Evolutionary conservation across 1,284 basidiomycete genomes (phyloP).

Genomic region (Stygiomarasmius scandens): DNA sequence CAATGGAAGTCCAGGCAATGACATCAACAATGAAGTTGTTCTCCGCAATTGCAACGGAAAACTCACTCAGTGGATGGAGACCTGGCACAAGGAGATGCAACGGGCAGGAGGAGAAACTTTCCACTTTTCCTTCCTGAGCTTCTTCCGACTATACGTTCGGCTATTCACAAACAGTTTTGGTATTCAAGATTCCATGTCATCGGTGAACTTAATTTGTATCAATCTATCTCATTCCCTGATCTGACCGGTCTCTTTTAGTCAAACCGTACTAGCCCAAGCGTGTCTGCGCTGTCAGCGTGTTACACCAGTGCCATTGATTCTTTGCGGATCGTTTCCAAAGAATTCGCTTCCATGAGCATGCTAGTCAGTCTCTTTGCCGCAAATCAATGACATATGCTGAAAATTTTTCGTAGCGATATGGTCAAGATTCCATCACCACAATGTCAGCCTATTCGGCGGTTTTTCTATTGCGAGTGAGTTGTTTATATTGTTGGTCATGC

Average conservation of each 20-base stretch:
- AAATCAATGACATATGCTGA: slow-evolving; percentile 3
- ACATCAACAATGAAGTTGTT: slow-evolving; percentile 71
- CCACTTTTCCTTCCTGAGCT: slow-evolving; percentile 48
- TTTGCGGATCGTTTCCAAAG: slow-evolving; percentile 67
- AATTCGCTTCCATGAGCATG: slow-evolving; percentile 74
- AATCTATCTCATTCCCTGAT: slow-evolving; percentile 10
- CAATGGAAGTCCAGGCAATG: slow-evolving; percentile 48
- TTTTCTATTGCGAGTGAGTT: slow-evolving; percentile 67
- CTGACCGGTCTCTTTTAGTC: slow-evolving; percentile 28
- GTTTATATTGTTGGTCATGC: slow-evolving; percentile 12
- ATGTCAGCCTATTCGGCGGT: slow-evolving; percentile 86
- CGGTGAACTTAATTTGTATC: slow-evolving; percentile 41
- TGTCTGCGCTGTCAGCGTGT: slow-evolving; percentile 71
- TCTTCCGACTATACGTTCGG: slow-evolving; percentile 76
- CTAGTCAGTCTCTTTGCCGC: slow-evolving; percentile 51
- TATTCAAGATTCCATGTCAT: slow-evolving; percentile 60
- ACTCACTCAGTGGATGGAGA: slow-evolving; percentile 68
- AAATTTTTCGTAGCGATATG: slow-evolving; percentile 59
- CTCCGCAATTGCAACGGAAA: slow-evolving; percentile 71
- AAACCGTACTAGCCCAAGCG: slow-evolving; percentile 55
- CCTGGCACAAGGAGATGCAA: slow-evolving; percentile 71
- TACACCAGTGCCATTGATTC: slow-evolving; percentile 71
- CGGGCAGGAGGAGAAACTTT: slow-evolving; percentile 29
- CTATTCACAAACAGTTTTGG: slow-evolving; percentile 83
- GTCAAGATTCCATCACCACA: slow-evolving; percentile 78